These are phyloP conservation scores for Phialemonium atrogriseum DNA, from an alignment of 2,329 filamentous ascomycete species.

Conservation along the genomic window DNA sequence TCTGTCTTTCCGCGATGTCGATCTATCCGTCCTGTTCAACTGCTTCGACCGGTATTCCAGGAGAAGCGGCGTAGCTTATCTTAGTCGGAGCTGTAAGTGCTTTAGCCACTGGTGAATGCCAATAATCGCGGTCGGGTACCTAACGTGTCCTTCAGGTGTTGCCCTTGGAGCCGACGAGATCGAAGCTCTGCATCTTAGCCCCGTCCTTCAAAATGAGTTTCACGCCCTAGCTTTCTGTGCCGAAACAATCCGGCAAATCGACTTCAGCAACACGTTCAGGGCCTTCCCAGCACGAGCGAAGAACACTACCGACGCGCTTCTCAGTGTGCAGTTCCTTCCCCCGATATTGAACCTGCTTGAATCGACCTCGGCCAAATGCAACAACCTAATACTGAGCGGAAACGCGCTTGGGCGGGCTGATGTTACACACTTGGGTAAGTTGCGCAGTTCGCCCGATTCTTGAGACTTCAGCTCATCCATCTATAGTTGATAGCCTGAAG, in stretches of 20 bases:
- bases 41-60: conserved; percentile 34
- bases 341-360: conserved; percentile 38
- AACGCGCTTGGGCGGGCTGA: conserved; percentile 38
- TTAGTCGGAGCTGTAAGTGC: conserved; percentile 41
- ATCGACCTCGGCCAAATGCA: conserved; percentile 36
- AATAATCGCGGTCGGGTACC: not conserved
- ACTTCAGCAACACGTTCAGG: conserved; percentile 35
- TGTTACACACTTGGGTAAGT: conserved; percentile 39
- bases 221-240: conserved; percentile 48
- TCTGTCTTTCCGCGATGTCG: conserved; percentile 44
- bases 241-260: conserved; percentile 45
- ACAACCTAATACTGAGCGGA: conserved; percentile 40
- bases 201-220: conserved; percentile 46
- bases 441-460: not conserved
- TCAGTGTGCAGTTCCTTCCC: conserved; percentile 20
- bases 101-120: no score
- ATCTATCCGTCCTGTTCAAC: conserved; percentile 33
- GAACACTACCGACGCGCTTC: not conserved
- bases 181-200: conserved; percentile 37
- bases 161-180: conserved; percentile 39
- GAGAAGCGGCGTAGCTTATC: conserved; percentile 38
- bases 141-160: conserved; percentile 24
- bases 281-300: conserved; percentile 11
- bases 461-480: conserved; percentile 10
- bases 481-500: conserved; percentile 18